Percentiles rank a stretch among this genome's conserved stretches.
Conservation (phyloP, 371 early-diverging fungal species). For the Modicella reniformis region DNA sequence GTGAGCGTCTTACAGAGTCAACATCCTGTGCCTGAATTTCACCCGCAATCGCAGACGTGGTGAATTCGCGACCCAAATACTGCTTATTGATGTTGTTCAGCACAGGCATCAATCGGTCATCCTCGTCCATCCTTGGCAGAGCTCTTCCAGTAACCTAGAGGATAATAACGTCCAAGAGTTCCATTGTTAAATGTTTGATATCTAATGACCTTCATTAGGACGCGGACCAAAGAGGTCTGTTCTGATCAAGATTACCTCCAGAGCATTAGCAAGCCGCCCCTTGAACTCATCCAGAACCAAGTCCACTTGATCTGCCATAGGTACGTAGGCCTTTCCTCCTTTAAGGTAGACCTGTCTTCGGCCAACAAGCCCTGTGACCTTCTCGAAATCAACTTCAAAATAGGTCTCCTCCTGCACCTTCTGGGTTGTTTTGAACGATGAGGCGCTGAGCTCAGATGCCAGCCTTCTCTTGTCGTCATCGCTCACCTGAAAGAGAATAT, state of each 20-base stretch:
- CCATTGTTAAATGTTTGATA: no score
- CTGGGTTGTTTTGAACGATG: slow-evolving; percentile 20
- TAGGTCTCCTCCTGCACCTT: slow-evolving; percentile 53
- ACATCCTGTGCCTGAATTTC: slow-evolving; percentile 72
- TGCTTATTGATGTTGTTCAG: slow-evolving; percentile 87
- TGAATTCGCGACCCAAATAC: slow-evolving; percentile 74
- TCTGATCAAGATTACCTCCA: slow-evolving; percentile 61
- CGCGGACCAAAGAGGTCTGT: neutral
- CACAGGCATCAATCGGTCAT: slow-evolving; percentile 90
- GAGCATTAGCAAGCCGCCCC: slow-evolving; percentile 60
- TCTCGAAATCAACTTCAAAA: slow-evolving; percentile 87
- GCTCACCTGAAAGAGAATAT: slow-evolving; percentile 30
- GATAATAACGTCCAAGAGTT: neutral
- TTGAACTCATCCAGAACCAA: slow-evolving; percentile 86
- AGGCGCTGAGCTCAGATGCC: slow-evolving; percentile 49
- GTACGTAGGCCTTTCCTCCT: slow-evolving; percentile 87
- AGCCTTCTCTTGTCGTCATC: slow-evolving; percentile 46
- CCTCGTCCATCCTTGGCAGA: slow-evolving; percentile 91
- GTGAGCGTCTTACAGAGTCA: slow-evolving; percentile 60
- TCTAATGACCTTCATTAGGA: no score
- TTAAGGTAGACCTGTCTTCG: slow-evolving; percentile 77
- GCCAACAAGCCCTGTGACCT: slow-evolving; percentile 80
- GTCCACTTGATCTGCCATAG: slow-evolving; percentile 74
- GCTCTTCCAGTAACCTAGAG: slow-evolving; percentile 72
- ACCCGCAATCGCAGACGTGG: slow-evolving; percentile 59